Evolutionary conservation across 768 basidiomycete genomes (phyloP), one percentile per base, ranked within the genome.

Genomic region (Auricularia heimuer): DNA sequence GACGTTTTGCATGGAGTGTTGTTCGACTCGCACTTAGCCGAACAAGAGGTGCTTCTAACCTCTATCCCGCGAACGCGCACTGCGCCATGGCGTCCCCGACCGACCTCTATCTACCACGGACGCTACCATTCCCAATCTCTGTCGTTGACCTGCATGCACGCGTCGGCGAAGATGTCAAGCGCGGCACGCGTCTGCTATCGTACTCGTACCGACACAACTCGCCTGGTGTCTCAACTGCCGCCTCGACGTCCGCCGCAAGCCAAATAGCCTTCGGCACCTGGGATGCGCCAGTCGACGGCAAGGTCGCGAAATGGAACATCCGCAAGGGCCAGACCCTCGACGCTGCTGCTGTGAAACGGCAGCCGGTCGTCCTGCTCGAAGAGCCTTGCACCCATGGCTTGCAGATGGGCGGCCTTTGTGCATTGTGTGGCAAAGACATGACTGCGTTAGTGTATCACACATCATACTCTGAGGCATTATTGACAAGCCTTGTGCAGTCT

Each of bases 321-420:
- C 82, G 79, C 44, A 73, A 78, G 2, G 88, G 88, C 65, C 89
- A 91, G 69, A 79, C 84, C 63, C 78, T 93, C 61, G 81, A 86
- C 16, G 73, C 77, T 45, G 79, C 82, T 63, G 81, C 77, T 69
- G 87, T 89, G 11, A 83, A 79, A 65, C 83, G 84, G 54, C 81
- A 76, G 51, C 81, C 86, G 3, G 85, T 83, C 65, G 78, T 94
- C 29, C 75, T 83, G 44, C 78, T 98, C 67, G 76, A 84, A 58
- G 95, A 98, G 75, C 92, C 94, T n/a, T 99, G 96, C 78, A 94
- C 92, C 65, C 96, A 99, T 76, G 91, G 91, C 66, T 87, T 96
- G 70, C 95, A 98, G 74, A 79, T 96, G 62, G 86, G 88, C 51
- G 96, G 96, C 1, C 80, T 99, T 61, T 99, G 96, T 73, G 93